Conservation (phyloP, 768 basidiomycete species). For the Fomitopsis pulvina region DNA sequence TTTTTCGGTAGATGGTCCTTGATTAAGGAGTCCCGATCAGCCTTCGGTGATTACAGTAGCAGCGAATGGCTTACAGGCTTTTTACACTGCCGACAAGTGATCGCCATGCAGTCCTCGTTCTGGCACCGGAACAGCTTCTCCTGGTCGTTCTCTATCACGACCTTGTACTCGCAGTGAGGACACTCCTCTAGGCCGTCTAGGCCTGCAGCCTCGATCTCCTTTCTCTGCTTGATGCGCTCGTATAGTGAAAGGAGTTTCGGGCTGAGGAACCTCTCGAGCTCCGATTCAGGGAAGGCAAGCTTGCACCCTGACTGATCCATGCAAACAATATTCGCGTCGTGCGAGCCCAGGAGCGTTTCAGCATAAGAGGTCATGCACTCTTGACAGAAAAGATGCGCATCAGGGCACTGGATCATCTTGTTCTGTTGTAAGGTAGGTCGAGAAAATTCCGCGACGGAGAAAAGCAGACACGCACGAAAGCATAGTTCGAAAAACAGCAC, state of each 20-base stretch:
- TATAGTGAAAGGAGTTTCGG: conserved; percentile 63
- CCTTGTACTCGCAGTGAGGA: conserved; percentile 85
- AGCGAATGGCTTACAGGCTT: conserved; percentile 42
- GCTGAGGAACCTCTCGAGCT: conserved; percentile 62
- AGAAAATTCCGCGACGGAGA: background rate
- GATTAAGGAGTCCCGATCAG: background rate
- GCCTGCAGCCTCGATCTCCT: conserved; percentile 73
- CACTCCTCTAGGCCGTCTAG: conserved; percentile 83
- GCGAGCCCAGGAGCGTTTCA: conserved; percentile 57
- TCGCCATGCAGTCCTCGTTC: conserved; percentile 60
- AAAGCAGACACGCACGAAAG: conserved; percentile 49
- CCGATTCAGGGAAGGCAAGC: conserved; percentile 57
- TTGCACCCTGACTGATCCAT: conserved; percentile 78
- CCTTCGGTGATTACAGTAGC: background rate
- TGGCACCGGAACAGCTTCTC: conserved; percentile 40
- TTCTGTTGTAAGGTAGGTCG: conserved; percentile 37
- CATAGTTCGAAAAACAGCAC: conserved; percentile 73
- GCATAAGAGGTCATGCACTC: conserved; percentile 66
- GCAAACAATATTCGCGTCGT: conserved; percentile 60
- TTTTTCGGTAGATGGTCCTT: conserved; percentile 79
- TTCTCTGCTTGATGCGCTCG: conserved; percentile 66
- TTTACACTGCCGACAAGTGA: conserved; percentile 79
- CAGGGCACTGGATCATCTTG: conserved; percentile 85
- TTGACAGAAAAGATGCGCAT: conserved; percentile 82
- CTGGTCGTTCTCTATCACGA: conserved; percentile 44